phyloP scores from a whole-genome alignment of 1,284 basidiomycete species.

The Stereum hirsutum region DNA sequence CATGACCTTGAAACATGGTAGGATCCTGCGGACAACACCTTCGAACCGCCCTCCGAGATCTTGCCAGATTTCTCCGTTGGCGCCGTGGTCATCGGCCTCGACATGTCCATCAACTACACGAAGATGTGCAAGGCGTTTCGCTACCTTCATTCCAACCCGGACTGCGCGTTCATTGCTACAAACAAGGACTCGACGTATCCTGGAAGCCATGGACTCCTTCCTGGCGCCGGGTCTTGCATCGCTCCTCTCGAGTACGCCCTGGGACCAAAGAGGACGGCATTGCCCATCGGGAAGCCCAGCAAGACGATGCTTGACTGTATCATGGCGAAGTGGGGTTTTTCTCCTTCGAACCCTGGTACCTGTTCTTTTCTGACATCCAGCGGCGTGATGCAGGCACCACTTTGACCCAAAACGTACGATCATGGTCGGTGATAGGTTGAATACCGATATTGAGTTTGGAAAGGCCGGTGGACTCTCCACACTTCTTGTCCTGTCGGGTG shows the following conservation, averaged over 20 bases:
- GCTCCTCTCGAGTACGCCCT: constrained; percentile 76
- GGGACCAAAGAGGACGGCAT: constrained; percentile 47
- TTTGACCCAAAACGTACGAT: constrained; percentile 83
- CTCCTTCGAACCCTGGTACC: too few species aligned
- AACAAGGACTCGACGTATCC: constrained; percentile 94
- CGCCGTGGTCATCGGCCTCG: constrained; percentile 88
- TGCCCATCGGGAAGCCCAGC: constrained; percentile 88
- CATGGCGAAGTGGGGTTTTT: constrained; percentile 70
- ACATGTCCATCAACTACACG: constrained; percentile 77
- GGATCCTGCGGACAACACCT: constrained; percentile 79
- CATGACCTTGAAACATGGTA: constrained; percentile 19
- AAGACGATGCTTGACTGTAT: constrained; percentile 93
- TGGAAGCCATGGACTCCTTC: constrained; percentile 70
- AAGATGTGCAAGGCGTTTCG: constrained; percentile 92
- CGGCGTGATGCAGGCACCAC: constrained; percentile 75
- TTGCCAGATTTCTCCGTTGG: constrained; percentile 73
- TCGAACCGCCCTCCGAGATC: constrained; percentile 63
- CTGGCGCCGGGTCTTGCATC: constrained; percentile 80
- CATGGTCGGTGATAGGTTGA: constrained; percentile 93
- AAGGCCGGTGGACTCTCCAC: constrained; percentile 80
- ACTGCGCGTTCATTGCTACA: constrained; percentile 84
- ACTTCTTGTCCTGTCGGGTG: constrained; percentile 90
- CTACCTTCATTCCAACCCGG: constrained; percentile 75
- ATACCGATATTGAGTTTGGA: constrained; percentile 93
- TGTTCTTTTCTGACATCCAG: too few species aligned